Base-by-base conservation (phyloP, 805 yeast genomes). In the Clavispora vitiphila region DNA sequence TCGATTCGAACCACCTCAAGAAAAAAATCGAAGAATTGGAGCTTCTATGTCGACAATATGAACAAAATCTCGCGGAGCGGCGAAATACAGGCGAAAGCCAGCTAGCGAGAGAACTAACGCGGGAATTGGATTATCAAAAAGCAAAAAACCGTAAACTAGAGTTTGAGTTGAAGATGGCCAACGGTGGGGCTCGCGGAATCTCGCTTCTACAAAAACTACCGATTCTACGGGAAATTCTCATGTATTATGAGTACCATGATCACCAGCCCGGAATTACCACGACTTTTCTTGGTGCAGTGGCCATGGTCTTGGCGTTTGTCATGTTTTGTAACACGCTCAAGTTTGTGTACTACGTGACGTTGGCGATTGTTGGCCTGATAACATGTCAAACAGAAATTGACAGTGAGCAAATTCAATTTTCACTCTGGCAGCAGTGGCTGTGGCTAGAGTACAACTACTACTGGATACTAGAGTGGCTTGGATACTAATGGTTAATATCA, bases 391-490 rank as follows among this genome's bases (percentile, higher is more conserved):
- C 8, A 3, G 36, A 38, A 7, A 19, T 15, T 21, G 30, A 34
- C 14, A 37, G 26, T 6, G 44, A 44, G 18, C n/a, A 24, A 20
- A 40, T 42, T 12, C 38, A 42, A 5, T 29, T 45, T 34, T 41
- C 53, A 19, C 44, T 50, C 48, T 21, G 48, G 26, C 43, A 41
- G 29, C 46, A 46, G 16, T 38, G 41, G 16, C 54, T 52, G 12
- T 39, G 48, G 39, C 37, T 51, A n/a, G 55, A 51, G 37, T 51
- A 49, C 34, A 42, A 39, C 31, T 16, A 35, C 16, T 49, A 51
- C 36, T 38, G 34, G 34, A 8, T 49, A 16, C 26, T 24, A 14
- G 52, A 51, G 21, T 39, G 43, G 43, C 22, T 37, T 5, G 48
- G 51, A 20, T 29, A 29, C 32, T 29, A 10, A 29, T n/a, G 9